These are phyloP conservation scores for Schizosaccharomyces cryophilus DNA, from an alignment of 805 yeast species.

Conservation along the genomic window DNA sequence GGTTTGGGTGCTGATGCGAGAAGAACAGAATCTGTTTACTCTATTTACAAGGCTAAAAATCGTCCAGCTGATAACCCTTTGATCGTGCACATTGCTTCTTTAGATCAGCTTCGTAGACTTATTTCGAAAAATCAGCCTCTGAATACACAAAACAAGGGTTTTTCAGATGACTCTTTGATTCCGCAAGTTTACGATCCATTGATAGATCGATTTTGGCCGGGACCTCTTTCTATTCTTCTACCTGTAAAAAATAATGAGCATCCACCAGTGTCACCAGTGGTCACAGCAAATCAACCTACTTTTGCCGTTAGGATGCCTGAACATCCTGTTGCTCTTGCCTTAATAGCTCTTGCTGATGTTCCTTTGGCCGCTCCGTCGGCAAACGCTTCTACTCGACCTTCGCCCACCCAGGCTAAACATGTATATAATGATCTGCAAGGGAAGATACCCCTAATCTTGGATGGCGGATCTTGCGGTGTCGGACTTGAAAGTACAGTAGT, in stretches of 20 bases:
- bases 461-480: constrained; percentile 71
- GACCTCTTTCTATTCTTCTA: constrained; percentile 69
- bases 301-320: constrained; percentile 80
- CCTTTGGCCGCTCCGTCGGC: constrained; percentile 97
- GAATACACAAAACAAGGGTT: constrained; percentile 24
- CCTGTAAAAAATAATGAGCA: constrained; percentile 25
- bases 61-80: constrained; percentile 90
- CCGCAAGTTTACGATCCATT: constrained; percentile 47
- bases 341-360: constrained; percentile 57
- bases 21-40: constrained; percentile 41
- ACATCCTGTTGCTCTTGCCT: constrained; percentile 72
- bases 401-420: constrained; percentile 74
- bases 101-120: constrained; percentile 28
- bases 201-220: constrained; percentile 71
- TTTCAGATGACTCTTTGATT: constrained; percentile 15
- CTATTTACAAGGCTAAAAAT: constrained; percentile 70
- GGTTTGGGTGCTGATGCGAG: constrained; percentile 82
- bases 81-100: constrained; percentile 67
- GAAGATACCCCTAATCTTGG: constrained; percentile 59
- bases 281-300: constrained; percentile 72
- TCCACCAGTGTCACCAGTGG: constrained; percentile 31
- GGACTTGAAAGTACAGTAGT: constrained; percentile 90
- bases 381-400: constrained; percentile 82
- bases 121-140: constrained; percentile 5
- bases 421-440: constrained; percentile 61